Evolutionary conservation across 164 flowering plant genomes (phyloP).

Genomic region (Kalanchoe fedtschenkoi): DNA sequence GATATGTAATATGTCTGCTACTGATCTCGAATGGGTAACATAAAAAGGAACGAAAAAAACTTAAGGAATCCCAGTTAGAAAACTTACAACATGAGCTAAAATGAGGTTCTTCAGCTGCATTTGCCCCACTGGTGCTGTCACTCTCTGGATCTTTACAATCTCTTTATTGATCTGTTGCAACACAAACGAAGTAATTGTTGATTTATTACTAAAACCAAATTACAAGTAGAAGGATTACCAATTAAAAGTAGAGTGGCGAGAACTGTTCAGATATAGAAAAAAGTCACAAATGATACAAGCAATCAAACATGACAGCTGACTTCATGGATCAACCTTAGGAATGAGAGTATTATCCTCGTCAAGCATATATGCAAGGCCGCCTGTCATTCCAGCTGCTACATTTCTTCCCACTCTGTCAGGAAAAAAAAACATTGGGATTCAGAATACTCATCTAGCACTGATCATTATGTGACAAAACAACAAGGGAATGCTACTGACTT

Average conservation of each 20-base stretch:
- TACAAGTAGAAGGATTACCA: background rate
- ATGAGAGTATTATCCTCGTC: constrained; percentile 87
- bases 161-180: constrained; percentile 66
- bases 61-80: background rate
- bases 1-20: background rate
- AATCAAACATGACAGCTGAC: background rate
- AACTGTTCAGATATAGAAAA: background rate
- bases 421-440: background rate
- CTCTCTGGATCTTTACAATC: constrained; percentile 94
- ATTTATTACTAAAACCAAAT: background rate
- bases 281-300: background rate
- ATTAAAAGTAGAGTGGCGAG: background rate
- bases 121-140: constrained; percentile 83
- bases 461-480: background rate
- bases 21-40: background rate
- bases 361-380: constrained; percentile 90
- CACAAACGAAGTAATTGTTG: background rate
- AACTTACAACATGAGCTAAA: constrained; percentile 90
- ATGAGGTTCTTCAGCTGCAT: constrained; percentile 87
- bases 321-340: constrained; percentile 52
- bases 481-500: constrained; percentile 50
- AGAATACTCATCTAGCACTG: background rate
- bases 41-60: too few relatives aligned
- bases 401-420: constrained; percentile 83
- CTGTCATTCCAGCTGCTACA: constrained; percentile 99